Base-by-base conservation (phyloP, 352 stramenopile genomes). In the Pythium folliculosum region DNA sequence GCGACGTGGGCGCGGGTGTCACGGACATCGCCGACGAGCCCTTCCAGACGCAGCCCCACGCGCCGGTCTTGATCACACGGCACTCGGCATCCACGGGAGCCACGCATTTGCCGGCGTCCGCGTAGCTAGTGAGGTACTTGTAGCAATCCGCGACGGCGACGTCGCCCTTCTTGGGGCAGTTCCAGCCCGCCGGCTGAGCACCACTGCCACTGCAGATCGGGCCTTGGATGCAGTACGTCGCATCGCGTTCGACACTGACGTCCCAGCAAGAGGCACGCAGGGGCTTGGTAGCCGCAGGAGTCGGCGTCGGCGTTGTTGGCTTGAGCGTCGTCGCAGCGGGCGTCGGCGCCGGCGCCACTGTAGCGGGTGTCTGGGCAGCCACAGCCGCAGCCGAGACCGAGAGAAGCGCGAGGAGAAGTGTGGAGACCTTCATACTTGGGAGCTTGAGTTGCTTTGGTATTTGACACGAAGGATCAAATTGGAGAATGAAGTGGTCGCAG, bases 181-280 rank as follows among this genome's bases (percentile, higher is more conserved):
- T 62, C n/a, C 37, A 66, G 1, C 86, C 86, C 7, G 76, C 60
- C 9, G 81, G 77, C 37, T 49, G 63, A 12, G 69, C 61, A 22
- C 81, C 81, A 16, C 63, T 70, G 44, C 86, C 86, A 21, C 75
- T 86, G 67, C 86, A 94, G 48, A 94, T 80, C 0, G 82, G 73
- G 22, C 81, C 86, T 10, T 73, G 54, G 43, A 92, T 86, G 72
- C 80, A 91, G 70, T 89, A 92, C 10, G 84, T 92, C 22, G 84
- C 84, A 60, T 92, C 84, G 2, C 72, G 59, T 53, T 91, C 78
- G 19, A 94, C 83, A 12, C 78, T 90, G 40, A 92, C 80, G 16
- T 89, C 63, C 53, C 32, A 59, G 22, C 49, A 60, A 3, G 60
- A 40, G 40, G 40, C 1, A 25, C 35, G 13, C 16, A 32, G 27